These are phyloP conservation scores for Epipyxis sp. DNA, from an alignment of 108 stramenopile genomes.

Conservation along the genomic window DNA sequence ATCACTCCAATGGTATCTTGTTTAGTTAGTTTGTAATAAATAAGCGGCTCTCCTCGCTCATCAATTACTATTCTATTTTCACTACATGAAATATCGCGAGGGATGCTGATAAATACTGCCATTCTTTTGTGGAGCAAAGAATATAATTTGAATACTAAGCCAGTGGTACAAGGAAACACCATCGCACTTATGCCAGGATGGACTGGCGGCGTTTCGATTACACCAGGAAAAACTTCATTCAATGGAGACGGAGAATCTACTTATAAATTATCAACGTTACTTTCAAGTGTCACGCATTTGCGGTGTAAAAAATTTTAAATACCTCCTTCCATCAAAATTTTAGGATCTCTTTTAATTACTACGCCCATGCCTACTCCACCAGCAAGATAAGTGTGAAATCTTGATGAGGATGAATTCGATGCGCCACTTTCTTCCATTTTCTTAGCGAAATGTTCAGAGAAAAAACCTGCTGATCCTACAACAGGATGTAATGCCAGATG, in stretches of 20 bases:
- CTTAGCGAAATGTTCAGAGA: no score
- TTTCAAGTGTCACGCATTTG: no score
- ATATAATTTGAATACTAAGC: conserved; percentile 44
- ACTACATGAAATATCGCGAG: conserved; percentile 43
- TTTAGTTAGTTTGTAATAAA: conserved; percentile 19
- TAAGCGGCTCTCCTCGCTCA: neutral
- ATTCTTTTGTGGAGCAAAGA: conserved; percentile 32
- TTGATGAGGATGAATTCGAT: no score
- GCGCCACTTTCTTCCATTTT: no score
- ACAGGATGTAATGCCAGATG: conserved; percentile 60
- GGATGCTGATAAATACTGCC: conserved; percentile 41
- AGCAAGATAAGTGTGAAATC: no score
- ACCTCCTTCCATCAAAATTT: no score
- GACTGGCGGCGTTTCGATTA: conserved; percentile 53
- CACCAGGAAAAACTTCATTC: conserved; percentile 25
- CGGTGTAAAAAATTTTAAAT: no score
- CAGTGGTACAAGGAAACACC: conserved; percentile 48
- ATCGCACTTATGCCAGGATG: conserved; percentile 54
- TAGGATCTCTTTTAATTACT: no score
- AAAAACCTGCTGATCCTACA: conserved; percentile 43
- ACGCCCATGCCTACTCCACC: no score
- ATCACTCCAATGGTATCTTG: conserved; percentile 20
- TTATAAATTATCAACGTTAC: no score
- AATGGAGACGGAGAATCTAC: neutral
- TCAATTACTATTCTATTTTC: conserved; percentile 39